Percentiles rank a stretch among this genome's conserved stretches.
phyloP scores from a whole-genome alignment of 2,329 filamentous ascomycete species.

The Phialocephala subalpina region DNA sequence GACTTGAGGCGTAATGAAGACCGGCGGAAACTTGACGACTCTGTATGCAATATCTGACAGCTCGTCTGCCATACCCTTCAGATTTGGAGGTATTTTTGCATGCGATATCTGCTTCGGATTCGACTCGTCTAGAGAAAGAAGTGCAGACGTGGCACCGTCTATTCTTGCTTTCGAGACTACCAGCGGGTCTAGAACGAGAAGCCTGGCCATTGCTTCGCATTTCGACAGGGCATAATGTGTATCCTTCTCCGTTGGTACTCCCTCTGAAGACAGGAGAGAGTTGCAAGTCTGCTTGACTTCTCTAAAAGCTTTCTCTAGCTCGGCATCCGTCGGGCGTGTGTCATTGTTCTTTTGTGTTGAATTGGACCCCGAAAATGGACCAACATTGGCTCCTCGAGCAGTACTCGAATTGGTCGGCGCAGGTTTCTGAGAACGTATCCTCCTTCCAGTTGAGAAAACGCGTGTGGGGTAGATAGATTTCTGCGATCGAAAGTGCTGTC shows the following conservation, averaged over 20 bases:
- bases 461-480: slow-evolving; percentile 30
- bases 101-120: slow-evolving; percentile 26
- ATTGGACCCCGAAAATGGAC: not conserved
- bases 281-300: slow-evolving; percentile 34
- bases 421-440: slow-evolving; percentile 24
- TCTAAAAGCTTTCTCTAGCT: slow-evolving; percentile 34
- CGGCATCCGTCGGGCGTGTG: slow-evolving; percentile 25
- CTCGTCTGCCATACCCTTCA: slow-evolving; percentile 49
- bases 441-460: slow-evolving; percentile 33
- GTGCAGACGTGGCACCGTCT: slow-evolving; percentile 56
- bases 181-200: slow-evolving; percentile 35
- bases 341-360: not conserved
- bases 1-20: slow-evolving; percentile 80
- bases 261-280: slow-evolving; percentile 32
- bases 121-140: slow-evolving; percentile 55
- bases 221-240: slow-evolving; percentile 28
- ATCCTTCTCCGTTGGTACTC: slow-evolving; percentile 37
- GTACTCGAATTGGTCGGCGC: not conserved
- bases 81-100: slow-evolving; percentile 27
- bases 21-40: slow-evolving; percentile 75
- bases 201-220: slow-evolving; percentile 37
- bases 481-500: slow-evolving; percentile 25
- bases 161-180: slow-evolving; percentile 28
- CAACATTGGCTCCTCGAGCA: slow-evolving; percentile 4
- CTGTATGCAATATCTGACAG: slow-evolving; percentile 70